Conservation (phyloP, 1,284 basidiomycete species). For the Thelephora terrestris region DNA sequence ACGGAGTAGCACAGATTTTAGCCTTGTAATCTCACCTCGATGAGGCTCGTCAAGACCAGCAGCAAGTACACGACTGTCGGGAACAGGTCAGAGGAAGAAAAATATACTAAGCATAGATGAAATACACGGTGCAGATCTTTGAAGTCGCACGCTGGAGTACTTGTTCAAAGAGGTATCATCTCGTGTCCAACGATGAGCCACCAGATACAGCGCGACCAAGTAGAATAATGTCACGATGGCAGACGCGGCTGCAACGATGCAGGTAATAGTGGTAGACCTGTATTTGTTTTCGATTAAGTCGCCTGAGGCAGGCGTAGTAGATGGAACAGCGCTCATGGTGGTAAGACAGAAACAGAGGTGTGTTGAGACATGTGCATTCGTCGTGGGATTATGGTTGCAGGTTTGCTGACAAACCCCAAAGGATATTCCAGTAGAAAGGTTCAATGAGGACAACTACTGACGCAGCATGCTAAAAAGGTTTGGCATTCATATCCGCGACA, state of each 20-base stretch:
- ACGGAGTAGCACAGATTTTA: background rate
- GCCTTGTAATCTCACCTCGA: background rate
- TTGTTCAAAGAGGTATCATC: background rate
- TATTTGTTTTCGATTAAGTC: background rate
- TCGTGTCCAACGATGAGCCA: background rate
- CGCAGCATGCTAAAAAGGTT: no score
- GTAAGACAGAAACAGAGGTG: no score
- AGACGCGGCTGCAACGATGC: background rate
- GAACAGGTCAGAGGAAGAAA: background rate
- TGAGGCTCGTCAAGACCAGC: conserved; percentile 21
- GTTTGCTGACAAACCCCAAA: no score
- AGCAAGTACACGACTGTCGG: conserved; percentile 12
- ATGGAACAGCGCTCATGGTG: no score
- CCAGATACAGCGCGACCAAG: background rate
- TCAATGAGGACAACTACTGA: no score
- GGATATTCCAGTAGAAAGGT: no score
- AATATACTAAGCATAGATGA: background rate
- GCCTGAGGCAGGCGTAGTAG: no score
- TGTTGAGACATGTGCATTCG: no score
- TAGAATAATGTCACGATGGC: background rate
- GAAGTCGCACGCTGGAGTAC: background rate
- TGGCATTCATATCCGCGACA: no score
- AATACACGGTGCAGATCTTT: background rate
- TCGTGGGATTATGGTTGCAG: no score
- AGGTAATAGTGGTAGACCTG: background rate